These are phyloP conservation scores for Suaeda aralocaspica DNA, from an alignment of 148 eudicot species.

Conservation along the genomic window DNA sequence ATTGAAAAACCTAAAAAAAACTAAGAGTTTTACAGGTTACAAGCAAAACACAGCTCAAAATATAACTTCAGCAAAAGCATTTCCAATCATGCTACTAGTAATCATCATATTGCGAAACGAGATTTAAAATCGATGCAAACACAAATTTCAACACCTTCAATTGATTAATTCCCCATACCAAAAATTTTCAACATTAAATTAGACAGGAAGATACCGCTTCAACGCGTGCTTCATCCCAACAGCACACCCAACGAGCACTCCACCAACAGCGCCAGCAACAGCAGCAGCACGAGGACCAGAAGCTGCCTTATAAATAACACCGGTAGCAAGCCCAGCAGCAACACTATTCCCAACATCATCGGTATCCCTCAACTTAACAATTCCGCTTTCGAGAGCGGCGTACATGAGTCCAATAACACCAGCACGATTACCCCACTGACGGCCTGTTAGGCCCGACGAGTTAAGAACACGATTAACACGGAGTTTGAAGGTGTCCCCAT, in stretches of 20 bases:
- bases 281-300: slow-evolving; percentile 73
- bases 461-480: slow-evolving; percentile 62
- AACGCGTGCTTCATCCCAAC: slow-evolving; percentile 59
- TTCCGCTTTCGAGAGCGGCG: slow-evolving; percentile 82
- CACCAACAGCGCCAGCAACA: slow-evolving; percentile 84
- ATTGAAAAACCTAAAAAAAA: background rate
- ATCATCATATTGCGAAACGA: background rate
- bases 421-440: slow-evolving; percentile 61
- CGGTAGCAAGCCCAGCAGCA: slow-evolving; percentile 82
- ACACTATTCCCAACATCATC: slow-evolving; percentile 77
- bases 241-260: slow-evolving; percentile 58
- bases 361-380: slow-evolving; percentile 55
- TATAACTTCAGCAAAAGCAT: background rate
- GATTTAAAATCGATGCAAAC: background rate
- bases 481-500: slow-evolving; percentile 61
- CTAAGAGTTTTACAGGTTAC: background rate
- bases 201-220: slow-evolving; percentile 66
- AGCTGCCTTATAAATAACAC: slow-evolving; percentile 77
- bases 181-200: slow-evolving; percentile 10
- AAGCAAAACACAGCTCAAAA: background rate
- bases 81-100: background rate
- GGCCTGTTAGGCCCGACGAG: slow-evolving; percentile 55
- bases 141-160: background rate
- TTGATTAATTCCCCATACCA: background rate
- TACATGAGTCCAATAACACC: slow-evolving; percentile 78